phyloP scores from a whole-genome alignment of 2,329 filamentous ascomycete species.

The Phyllosticta ampelicida region DNA sequence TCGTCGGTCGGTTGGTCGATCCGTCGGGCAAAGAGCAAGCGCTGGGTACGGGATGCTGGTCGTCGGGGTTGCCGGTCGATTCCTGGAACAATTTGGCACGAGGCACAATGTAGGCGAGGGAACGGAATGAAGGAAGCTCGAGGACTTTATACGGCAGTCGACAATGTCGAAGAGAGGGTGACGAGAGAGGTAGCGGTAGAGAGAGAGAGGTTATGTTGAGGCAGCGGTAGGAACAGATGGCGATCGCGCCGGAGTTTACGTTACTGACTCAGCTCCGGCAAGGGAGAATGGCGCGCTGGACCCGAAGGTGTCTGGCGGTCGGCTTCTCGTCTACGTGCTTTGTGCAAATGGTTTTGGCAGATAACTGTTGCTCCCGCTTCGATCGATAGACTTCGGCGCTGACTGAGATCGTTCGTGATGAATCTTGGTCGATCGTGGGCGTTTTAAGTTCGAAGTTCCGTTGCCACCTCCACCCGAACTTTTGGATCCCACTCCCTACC shows the following conservation, averaged over 20 bases:
- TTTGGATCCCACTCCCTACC: too few species aligned
- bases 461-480: too few species aligned
- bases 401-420: too few species aligned
- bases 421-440: too few species aligned
- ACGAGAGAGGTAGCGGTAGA: neutral
- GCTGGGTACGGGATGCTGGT: neutral
- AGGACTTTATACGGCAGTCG: neutral
- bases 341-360: too few species aligned
- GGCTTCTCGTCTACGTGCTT: too few species aligned
- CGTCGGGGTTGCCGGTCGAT: neutral
- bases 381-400: too few species aligned
- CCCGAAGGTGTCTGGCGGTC: too few species aligned
- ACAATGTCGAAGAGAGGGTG: neutral
- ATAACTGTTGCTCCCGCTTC: too few species aligned
- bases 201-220: too few species aligned
- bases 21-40: neutral
- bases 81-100: neutral
- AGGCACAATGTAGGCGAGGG: neutral
- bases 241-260: neutral
- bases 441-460: too few species aligned
- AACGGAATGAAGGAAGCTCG: neutral
- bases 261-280: neutral
- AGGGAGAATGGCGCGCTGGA: neutral
- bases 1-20: neutral
- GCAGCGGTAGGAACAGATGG: neutral